phyloP scores from a whole-genome alignment of 768 basidiomycete genomes.

The Pulveroboletus frians region DNA sequence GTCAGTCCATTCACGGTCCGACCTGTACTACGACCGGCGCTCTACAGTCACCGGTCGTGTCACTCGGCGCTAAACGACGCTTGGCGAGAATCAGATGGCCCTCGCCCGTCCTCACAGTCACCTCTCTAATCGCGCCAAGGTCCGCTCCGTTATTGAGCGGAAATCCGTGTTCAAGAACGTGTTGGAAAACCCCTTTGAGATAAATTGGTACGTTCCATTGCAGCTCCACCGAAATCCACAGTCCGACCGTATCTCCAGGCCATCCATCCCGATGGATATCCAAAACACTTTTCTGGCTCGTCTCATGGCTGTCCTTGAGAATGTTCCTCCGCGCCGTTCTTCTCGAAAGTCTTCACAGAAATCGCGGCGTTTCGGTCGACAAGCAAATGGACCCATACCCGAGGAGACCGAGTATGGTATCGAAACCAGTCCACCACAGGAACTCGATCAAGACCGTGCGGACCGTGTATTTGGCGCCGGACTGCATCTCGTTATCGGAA shows the following conservation, averaged over 20 bases:
- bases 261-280: conserved; percentile 52
- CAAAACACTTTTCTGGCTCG: conserved; percentile 57
- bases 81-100: no score
- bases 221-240: not conserved
- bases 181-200: conserved; percentile 65
- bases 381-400: conserved; percentile 28
- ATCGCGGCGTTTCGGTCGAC: not conserved
- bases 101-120: conserved; percentile 51
- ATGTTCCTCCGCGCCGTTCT: conserved; percentile 37
- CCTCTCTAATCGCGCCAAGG: conserved; percentile 58
- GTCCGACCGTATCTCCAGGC: conserved; percentile 42
- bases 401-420: conserved; percentile 1
- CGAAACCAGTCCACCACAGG: not conserved
- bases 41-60: not conserved
- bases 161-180: conserved; percentile 67
- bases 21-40: not conserved
- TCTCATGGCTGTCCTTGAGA: conserved; percentile 46
- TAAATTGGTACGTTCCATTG: conserved; percentile 52
- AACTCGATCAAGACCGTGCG: not conserved
- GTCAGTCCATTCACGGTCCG: no score
- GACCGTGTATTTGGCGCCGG: not conserved
- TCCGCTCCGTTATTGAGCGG: conserved; percentile 41
- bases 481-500: conserved; percentile 55
- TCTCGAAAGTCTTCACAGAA: conserved; percentile 14
- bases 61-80: conserved; percentile 45